A percentile compares a stretch with the other conserved stretches of the same genome.
These are phyloP conservation scores for Phytophthora gonapodyides DNA, from an alignment of 352 stramenopile species.

Conservation along the genomic window DNA sequence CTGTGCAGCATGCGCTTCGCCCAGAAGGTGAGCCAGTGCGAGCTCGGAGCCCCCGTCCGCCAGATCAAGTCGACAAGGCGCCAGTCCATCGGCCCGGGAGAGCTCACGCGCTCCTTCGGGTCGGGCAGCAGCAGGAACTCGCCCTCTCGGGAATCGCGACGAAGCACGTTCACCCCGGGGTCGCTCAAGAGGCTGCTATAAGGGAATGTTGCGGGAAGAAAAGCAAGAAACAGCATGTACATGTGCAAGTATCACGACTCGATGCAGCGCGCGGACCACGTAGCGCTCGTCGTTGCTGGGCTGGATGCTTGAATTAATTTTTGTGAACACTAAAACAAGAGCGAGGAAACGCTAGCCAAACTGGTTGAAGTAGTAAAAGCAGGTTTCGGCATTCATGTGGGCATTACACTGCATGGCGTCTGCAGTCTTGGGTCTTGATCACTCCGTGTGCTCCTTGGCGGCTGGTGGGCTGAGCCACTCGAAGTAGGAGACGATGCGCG, in stretches of 20 bases:
- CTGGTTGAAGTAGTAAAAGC: slow-evolving; percentile 29
- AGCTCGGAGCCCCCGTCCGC: slow-evolving; percentile 94
- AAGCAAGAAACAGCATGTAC: slow-evolving; percentile 27
- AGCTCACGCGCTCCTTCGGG: slow-evolving; percentile 25
- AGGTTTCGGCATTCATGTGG: slow-evolving; percentile 29
- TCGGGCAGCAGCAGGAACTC: slow-evolving; percentile 28
- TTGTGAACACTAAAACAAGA: slow-evolving; percentile 30
- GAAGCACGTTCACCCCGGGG: slow-evolving; percentile 46
- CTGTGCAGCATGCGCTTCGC: slow-evolving; percentile 99
- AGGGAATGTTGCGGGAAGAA: slow-evolving; percentile 16
- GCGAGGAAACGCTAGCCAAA: slow-evolving; percentile 25
- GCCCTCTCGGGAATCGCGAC: slow-evolving; percentile 34
- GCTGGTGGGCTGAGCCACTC: slow-evolving; percentile 31
- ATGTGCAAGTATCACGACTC: slow-evolving; percentile 15
- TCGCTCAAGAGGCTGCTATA: slow-evolving; percentile 34
- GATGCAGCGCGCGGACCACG: background rate
- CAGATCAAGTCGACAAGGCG: slow-evolving; percentile 73
- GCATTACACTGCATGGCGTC: background rate
- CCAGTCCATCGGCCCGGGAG: slow-evolving; percentile 32
- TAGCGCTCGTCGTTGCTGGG: background rate
- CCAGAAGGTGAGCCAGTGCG: slow-evolving; percentile 96
- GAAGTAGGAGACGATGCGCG: slow-evolving; percentile 62
- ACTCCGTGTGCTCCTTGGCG: slow-evolving; percentile 42
- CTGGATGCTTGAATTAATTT: slow-evolving; percentile 20
- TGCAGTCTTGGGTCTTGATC: slow-evolving; percentile 3